These are phyloP conservation scores for Pisolithus marmoratus DNA, from an alignment of 768 basidiomycete genomes.

Conservation along the genomic window DNA sequence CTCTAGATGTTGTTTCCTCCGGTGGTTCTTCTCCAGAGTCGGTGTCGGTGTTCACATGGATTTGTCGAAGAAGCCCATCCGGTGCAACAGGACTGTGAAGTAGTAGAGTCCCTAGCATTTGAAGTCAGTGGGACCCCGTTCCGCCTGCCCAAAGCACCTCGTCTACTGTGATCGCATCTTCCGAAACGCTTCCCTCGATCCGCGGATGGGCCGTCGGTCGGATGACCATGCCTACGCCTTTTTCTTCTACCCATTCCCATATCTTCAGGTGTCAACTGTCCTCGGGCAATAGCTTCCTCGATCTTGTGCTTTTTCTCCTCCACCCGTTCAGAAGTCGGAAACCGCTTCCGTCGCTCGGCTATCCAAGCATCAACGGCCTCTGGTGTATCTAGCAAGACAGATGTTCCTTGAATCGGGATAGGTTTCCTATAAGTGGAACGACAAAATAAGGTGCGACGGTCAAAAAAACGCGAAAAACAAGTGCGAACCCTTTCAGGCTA, in stretches of 20 bases:
- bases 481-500: slow-evolving; percentile 64
- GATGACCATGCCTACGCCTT: slow-evolving; percentile 30
- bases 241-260: slow-evolving; percentile 37
- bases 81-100: background rate
- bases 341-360: slow-evolving; percentile 80
- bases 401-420: slow-evolving; percentile 76
- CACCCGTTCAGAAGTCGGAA: slow-evolving; percentile 65
- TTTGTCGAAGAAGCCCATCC: slow-evolving; percentile 1
- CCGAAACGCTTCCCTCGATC: slow-evolving; percentile 15
- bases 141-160: slow-evolving; percentile 1
- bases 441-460: slow-evolving; percentile 5
- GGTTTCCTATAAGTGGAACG: slow-evolving; percentile 45
- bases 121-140: background rate
- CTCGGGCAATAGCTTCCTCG: slow-evolving; percentile 74
- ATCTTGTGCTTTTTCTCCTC: slow-evolving; percentile 78
- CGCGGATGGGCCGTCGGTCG: slow-evolving; percentile 2
- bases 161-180: slow-evolving; percentile 27
- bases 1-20: slow-evolving; percentile 55
- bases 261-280: slow-evolving; percentile 57
- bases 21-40: slow-evolving; percentile 42
- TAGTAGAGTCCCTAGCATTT: background rate
- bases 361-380: slow-evolving; percentile 84
- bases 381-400: slow-evolving; percentile 67
- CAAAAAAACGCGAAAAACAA: background rate
- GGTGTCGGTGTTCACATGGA: slow-evolving; percentile 16